These are phyloP conservation scores for Potentilla sterilis DNA, from an alignment of 306 rosid species.

Conservation along the genomic window DNA sequence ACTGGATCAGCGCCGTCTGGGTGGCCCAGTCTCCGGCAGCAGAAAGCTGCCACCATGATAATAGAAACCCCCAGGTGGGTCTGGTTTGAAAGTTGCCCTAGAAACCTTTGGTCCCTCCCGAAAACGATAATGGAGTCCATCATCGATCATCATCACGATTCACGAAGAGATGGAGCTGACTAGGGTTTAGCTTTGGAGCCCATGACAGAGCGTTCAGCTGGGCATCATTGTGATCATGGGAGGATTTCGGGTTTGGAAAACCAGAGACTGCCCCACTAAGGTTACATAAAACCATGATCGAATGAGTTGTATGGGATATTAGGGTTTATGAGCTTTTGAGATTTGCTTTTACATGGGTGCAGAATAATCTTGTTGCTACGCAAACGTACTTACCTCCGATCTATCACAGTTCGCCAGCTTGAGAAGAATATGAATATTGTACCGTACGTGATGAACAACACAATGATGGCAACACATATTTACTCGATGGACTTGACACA, in stretches of 20 bases:
- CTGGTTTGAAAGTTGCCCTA: background rate
- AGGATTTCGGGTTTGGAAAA: background rate
- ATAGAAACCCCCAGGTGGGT: background rate
- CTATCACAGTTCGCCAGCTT: too few species aligned
- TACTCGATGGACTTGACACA: too few species aligned
- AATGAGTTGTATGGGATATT: background rate
- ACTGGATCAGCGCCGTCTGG: background rate
- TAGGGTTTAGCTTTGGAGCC: background rate
- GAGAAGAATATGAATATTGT: too few species aligned
- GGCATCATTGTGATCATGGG: background rate
- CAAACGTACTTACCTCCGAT: too few species aligned
- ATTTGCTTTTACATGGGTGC: background rate
- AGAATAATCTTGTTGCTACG: too few species aligned
- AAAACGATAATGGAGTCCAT: background rate
- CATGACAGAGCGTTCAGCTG: background rate
- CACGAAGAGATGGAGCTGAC: background rate
- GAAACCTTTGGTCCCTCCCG: background rate
- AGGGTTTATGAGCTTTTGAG: background rate
- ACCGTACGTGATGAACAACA: too few species aligned
- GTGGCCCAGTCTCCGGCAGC: constrained; percentile 1
- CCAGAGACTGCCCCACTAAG: background rate
- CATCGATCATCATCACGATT: background rate
- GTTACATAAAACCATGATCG: background rate
- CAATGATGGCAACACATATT: too few species aligned
- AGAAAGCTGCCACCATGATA: background rate